These are phyloP conservation scores for Chytridiales sp. DNA, from an alignment of 371 early-diverging fungal genomes.

Conservation along the genomic window DNA sequence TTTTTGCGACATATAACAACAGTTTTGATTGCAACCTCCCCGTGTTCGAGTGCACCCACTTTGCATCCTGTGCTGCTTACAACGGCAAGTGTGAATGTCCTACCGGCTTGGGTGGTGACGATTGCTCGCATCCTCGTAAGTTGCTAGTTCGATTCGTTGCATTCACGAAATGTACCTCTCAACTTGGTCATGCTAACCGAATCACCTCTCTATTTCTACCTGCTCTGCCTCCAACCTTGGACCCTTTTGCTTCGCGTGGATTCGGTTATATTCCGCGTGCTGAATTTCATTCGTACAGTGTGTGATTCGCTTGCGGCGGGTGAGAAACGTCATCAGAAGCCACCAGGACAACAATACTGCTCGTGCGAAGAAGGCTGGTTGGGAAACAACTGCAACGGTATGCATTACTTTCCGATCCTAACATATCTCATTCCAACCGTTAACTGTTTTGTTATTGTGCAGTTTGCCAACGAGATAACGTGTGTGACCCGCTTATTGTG, in stretches of 20 bases:
- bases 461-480: slow-evolving; percentile 77
- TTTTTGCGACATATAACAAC: too few relatives aligned
- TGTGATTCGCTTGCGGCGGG: slow-evolving; percentile 38
- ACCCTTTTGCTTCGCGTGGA: too few relatives aligned
- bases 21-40: slow-evolving; percentile 57
- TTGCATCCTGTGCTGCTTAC: slow-evolving; percentile 72
- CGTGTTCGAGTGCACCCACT: slow-evolving; percentile 74
- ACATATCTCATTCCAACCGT: too few relatives aligned
- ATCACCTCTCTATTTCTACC: too few relatives aligned
- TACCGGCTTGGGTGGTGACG: slow-evolving; percentile 84
- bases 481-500: slow-evolving; percentile 73
- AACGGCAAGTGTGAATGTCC: slow-evolving; percentile 80
- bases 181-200: too few relatives aligned
- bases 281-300: slow-evolving; percentile 17
- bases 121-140: slow-evolving; percentile 69
- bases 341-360: slow-evolving; percentile 49
- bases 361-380: slow-evolving; percentile 86
- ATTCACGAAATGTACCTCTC: too few relatives aligned
- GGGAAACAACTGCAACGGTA: slow-evolving; percentile 89
- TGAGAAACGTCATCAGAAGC: slow-evolving; percentile 58
- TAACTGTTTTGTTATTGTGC: background rate
- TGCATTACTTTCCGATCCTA: background rate
- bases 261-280: background rate
- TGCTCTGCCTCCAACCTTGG: too few relatives aligned
- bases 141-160: background rate